phyloP scores from a whole-genome alignment of 208 protist genomes.

The Acanthamoeba lenticulata region DNA sequence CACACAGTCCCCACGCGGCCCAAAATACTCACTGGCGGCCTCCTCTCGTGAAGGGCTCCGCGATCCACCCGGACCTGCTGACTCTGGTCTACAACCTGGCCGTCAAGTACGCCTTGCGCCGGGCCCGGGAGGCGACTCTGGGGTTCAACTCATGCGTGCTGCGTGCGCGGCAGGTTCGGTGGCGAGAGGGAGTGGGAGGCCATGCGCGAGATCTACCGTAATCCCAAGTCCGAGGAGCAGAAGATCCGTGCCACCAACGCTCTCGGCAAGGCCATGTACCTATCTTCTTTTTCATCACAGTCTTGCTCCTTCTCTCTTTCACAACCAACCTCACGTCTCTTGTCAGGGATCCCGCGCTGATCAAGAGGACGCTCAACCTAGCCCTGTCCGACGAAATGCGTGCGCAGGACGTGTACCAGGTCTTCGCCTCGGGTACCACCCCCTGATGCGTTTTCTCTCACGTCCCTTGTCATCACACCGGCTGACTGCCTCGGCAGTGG shows the following conservation, averaged over 20 bases:
- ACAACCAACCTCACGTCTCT: background rate
- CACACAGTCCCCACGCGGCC: background rate
- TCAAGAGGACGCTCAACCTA: background rate
- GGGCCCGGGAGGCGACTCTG: background rate
- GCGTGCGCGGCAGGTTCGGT: background rate
- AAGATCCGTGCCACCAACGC: slow-evolving; percentile 7
- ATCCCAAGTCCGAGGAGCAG: slow-evolving; percentile 37
- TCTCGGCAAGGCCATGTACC: slow-evolving; percentile 27
- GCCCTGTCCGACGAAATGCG: slow-evolving; percentile 60
- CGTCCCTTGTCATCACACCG: background rate
- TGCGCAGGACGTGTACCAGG: slow-evolving; percentile 14
- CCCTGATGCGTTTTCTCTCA: too few relatives aligned
- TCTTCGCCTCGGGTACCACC: background rate
- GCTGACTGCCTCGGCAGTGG: background rate
- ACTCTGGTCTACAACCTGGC: slow-evolving; percentile 53
- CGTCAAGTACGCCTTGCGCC: slow-evolving; percentile 1
- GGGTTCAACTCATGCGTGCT: background rate
- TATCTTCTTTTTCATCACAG: too few relatives aligned
- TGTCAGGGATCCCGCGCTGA: background rate
- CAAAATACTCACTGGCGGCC: background rate
- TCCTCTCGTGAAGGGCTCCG: background rate
- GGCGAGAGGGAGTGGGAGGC: slow-evolving; percentile 67
- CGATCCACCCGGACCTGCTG: slow-evolving; percentile 49
- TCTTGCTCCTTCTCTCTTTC: background rate
- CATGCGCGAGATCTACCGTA: slow-evolving; percentile 31